Evolutionary conservation across 75 land plant genomes (phyloP).

Genomic region (Sequoia sempervirens): DNA sequence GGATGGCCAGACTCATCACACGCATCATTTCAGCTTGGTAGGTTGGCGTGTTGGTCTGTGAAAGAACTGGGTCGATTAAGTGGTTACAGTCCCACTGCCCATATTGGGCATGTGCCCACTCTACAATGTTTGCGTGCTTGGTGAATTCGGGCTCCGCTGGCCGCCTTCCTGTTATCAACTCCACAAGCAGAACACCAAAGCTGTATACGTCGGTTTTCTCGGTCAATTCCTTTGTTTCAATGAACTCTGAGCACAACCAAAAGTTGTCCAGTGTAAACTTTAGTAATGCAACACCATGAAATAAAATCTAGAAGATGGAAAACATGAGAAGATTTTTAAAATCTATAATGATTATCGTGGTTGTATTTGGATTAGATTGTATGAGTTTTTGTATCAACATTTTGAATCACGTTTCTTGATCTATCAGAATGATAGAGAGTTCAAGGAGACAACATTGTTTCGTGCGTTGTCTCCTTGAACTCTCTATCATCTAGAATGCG

Average conservation of each 20-base stretch:
- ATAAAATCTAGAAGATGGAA: background rate
- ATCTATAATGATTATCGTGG: too few relatives aligned
- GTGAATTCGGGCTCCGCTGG: conserved; percentile 38
- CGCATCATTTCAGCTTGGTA: conserved; percentile 21
- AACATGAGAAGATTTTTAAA: too few relatives aligned
- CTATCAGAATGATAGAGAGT: too few relatives aligned
- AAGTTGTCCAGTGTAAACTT: background rate
- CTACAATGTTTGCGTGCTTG: conserved; percentile 21
- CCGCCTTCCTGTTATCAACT: conserved; percentile 59
- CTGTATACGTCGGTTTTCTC: conserved; percentile 59
- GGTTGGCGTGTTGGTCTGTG: background rate
- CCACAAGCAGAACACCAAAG: conserved; percentile 54
- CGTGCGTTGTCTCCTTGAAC: too few relatives aligned
- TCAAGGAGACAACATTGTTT: too few relatives aligned
- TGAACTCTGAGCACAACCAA: conserved; percentile 9
- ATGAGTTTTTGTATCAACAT: too few relatives aligned
- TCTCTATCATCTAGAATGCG: too few relatives aligned
- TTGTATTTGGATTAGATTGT: too few relatives aligned
- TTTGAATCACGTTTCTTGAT: too few relatives aligned
- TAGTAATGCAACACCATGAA: background rate
- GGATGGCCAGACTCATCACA: conserved; percentile 29
- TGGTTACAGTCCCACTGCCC: conserved; percentile 24
- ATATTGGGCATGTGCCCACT: conserved; percentile 42
- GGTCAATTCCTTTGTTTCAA: conserved; percentile 12
- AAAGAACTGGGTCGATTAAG: conserved; percentile 29